These are phyloP conservation scores for Vaucheria bursata DNA, from an alignment of 352 stramenopile species.

Conservation along the genomic window DNA sequence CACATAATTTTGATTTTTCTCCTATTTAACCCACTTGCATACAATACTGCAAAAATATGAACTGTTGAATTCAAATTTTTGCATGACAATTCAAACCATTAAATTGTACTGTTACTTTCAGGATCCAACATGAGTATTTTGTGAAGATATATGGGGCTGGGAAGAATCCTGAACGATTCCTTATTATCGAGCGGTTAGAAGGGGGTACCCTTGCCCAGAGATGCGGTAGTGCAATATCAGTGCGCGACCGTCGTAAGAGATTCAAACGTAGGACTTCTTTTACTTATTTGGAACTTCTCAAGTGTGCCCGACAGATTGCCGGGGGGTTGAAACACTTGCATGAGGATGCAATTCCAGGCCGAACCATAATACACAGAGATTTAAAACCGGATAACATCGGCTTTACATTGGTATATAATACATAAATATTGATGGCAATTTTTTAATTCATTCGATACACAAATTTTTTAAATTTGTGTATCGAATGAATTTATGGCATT, in stretches of 20 bases:
- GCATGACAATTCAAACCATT: too few species aligned
- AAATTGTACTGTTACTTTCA: too few species aligned
- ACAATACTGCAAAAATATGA: too few species aligned
- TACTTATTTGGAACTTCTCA: conserved; percentile 41
- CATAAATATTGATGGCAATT: neutral
- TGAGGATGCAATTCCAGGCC: conserved; percentile 46
- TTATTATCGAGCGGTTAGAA: conserved; percentile 43
- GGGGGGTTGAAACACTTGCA: conserved; percentile 41
- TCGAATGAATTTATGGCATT: too few species aligned
- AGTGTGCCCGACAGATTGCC: conserved; percentile 41
- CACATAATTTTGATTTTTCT: too few species aligned
- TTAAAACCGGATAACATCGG: neutral
- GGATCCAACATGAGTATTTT: conserved; percentile 46
- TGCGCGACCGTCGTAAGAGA: conserved; percentile 19
- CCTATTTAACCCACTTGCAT: too few species aligned
- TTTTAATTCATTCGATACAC: too few species aligned
- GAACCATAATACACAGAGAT: conserved; percentile 36
- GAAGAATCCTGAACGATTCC: conserved; percentile 35
- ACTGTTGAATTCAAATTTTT: too few species aligned
- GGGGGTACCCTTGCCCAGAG: conserved; percentile 43
- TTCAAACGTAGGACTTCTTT: conserved; percentile 30
- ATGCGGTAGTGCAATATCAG: conserved; percentile 12
- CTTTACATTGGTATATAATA: neutral
- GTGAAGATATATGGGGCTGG: conserved; percentile 35
- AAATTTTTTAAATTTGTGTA: too few species aligned